These are phyloP conservation scores for Vitis cinerea DNA, from an alignment of 164 flowering plant species.

Conservation along the genomic window DNA sequence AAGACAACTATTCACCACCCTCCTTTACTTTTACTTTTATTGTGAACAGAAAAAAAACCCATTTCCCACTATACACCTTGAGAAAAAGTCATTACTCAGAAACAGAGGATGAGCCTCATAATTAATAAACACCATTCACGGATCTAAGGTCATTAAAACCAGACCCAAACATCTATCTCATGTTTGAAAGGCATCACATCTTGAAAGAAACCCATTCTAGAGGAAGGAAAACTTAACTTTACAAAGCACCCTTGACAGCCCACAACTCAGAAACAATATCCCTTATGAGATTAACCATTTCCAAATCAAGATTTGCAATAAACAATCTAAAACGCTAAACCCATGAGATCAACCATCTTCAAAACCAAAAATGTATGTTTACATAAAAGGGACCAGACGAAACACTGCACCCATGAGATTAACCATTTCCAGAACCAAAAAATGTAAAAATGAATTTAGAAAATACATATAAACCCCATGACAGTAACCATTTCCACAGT, in stretches of 20 bases:
- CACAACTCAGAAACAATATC: too few species aligned
- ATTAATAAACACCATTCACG: background rate
- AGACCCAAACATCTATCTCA: background rate
- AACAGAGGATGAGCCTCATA: background rate
- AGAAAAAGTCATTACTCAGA: background rate
- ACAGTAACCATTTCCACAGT: too few species aligned
- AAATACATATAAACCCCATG: too few species aligned
- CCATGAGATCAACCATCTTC: background rate
- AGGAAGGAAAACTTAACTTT: background rate
- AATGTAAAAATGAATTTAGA: background rate
- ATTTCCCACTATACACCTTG: background rate
- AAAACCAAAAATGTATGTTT: background rate
- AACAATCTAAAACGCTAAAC: background rate
- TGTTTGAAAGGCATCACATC: background rate
- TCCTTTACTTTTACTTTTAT: conserved; percentile 1
- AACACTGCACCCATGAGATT: background rate
- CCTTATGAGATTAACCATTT: too few species aligned
- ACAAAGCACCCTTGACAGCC: too few species aligned
- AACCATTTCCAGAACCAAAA: background rate
- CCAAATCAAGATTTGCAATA: too few species aligned
- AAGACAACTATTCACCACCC: conserved; percentile 2
- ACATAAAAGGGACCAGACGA: background rate
- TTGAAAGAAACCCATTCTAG: background rate
- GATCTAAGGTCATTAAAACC: conserved; percentile 14
- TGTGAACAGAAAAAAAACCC: background rate